These are phyloP conservation scores for Myrmaecium sp. DNA, from an alignment of 2,329 filamentous ascomycete genomes.

Conservation along the genomic window DNA sequence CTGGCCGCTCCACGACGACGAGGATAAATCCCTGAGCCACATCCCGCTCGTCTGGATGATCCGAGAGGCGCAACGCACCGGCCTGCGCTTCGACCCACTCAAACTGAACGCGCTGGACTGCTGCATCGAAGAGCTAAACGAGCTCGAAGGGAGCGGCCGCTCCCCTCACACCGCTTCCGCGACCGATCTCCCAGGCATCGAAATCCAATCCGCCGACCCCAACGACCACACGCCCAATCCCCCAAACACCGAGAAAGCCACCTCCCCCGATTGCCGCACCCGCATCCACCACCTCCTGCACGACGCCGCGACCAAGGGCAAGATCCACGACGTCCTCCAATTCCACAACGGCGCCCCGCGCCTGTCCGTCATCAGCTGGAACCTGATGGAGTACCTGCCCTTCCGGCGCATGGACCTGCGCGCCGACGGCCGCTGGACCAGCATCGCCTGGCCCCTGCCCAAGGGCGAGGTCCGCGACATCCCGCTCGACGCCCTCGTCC, in stretches of 20 bases:
- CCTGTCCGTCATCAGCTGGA: conserved; percentile 49
- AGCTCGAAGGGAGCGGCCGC: not conserved
- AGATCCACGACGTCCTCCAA: conserved; percentile 54
- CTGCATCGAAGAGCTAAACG: conserved; percentile 23
- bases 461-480: conserved; percentile 65
- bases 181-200: not conserved
- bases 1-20: conserved; percentile 42
- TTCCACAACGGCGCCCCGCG: conserved; percentile 42
- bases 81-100: conserved; percentile 50
- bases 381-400: conserved; percentile 64
- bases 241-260: not conserved
- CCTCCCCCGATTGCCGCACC: not conserved
- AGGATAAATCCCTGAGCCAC: conserved; percentile 44
- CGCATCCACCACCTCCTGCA: conserved; percentile 43
- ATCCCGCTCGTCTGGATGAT: conserved; percentile 57
- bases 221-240: not conserved
- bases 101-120: conserved; percentile 54
- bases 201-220: not conserved
- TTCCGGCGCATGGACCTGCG: conserved; percentile 68
- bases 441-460: conserved; percentile 65
- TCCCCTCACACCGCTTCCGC: not conserved
- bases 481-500: conserved; percentile 50
- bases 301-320: conserved; percentile 33
- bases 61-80: conserved; percentile 44
- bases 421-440: conserved; percentile 56